A percentile compares a stretch with the other conserved stretches of the same genome.
Conservation (phyloP, 495 filamentous ascomycete genomes). For the Cryomyces minteri region DNA sequence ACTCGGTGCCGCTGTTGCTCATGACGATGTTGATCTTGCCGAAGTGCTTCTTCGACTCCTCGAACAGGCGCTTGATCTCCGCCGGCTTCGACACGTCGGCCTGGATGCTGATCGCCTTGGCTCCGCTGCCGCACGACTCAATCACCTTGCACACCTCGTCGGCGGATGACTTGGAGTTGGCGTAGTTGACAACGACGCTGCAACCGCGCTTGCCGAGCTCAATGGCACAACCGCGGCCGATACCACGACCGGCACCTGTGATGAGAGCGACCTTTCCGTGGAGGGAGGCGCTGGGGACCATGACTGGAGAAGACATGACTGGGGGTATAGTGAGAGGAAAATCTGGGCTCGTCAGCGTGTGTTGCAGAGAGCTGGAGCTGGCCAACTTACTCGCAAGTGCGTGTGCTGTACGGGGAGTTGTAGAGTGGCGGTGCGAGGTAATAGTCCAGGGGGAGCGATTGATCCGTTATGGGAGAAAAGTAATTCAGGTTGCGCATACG, state of each 20-base stretch:
- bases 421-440: too few relatives aligned
- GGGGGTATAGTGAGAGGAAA: too few relatives aligned
- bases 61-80: slow-evolving; percentile 45
- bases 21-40: slow-evolving; percentile 61
- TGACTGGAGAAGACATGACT: background rate
- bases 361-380: background rate
- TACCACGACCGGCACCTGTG: slow-evolving; percentile 51
- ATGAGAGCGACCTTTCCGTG: slow-evolving; percentile 55
- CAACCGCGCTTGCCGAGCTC: slow-evolving; percentile 58
- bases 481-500: too few relatives aligned
- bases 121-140: slow-evolving; percentile 36
- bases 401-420: too few relatives aligned
- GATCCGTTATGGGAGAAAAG: too few relatives aligned
- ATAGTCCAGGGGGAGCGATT: too few relatives aligned
- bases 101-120: slow-evolving; percentile 40
- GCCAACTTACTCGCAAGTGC: background rate
- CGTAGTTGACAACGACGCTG: slow-evolving; percentile 63
- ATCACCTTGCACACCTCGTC: slow-evolving; percentile 45
- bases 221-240: slow-evolving; percentile 56
- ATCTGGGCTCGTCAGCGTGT: background rate
- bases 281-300: slow-evolving; percentile 23
- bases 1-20: slow-evolving; percentile 47
- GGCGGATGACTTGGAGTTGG: slow-evolving; percentile 39
- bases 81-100: slow-evolving; percentile 52
- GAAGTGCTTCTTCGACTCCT: slow-evolving; percentile 43